Evolutionary conservation across 768 basidiomycete species (phyloP), one percentile per base, ranked within the genome.

Genomic region (Mycena haematopus): DNA sequence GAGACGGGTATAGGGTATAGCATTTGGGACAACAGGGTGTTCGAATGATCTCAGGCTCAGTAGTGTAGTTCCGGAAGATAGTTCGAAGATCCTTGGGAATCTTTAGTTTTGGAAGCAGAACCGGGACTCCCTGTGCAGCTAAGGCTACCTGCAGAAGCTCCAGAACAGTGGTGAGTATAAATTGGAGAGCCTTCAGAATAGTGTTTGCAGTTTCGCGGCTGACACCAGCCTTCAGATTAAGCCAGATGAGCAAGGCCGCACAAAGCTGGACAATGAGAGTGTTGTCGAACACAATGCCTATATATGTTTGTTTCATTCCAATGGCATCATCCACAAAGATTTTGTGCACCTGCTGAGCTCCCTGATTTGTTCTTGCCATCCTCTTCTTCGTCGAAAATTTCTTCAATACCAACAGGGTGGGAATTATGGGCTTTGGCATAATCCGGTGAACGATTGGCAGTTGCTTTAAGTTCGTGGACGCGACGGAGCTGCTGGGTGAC

Each of bases 1-100:
- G 53, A 1, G 55, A 52, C 13, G 55, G 60, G 44, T 61, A 61
- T 40, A 61, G 44, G 8, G 55, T 60, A 42, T 42, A 65, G 44
- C 59, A 65, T 31, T 61, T 60, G 31, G 64, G 64, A 65, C 64
- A 65, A 35, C 58, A 60, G 19, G 55, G 54, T 24, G 64, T 65
- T 24, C 59, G 54, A 21, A 52, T 9, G 38, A 65, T 52, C 31
- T 60, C 51, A 27, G 64, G 64, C 47, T 65, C 53, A 6, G 6
- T 56, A 27, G 21, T 49, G 49, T 54, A 56, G 29, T 42, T 52
- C 27, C 21, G n/a, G 24, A 52, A 57, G 21, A 53, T 54, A 11
- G 64, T 65, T 36, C 64, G 54, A 56, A 65, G 31, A 38, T 65
- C 64, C 47, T 29, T 57, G 21, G 64, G 59, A 52, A 65, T 61